These are phyloP conservation scores for Tolypocladium pustulatum DNA, from an alignment of 2,329 filamentous ascomycete species.

Conservation along the genomic window DNA sequence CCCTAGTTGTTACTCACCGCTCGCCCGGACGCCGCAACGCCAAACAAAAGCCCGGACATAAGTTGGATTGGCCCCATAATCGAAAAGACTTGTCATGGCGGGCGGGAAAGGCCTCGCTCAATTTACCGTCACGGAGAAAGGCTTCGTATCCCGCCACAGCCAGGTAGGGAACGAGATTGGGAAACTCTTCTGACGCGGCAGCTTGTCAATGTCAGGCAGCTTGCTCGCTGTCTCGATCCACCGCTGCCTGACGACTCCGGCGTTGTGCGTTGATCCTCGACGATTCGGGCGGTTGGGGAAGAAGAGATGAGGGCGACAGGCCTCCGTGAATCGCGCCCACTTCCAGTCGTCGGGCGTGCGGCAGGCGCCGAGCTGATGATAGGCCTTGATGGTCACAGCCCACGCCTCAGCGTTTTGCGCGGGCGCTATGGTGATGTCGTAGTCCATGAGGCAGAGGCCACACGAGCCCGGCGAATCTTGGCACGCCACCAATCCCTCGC, in stretches of 20 bases:
- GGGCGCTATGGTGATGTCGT: conserved; percentile 10
- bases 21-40: neutral
- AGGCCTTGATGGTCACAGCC: conserved; percentile 7
- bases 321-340: conserved; percentile 15
- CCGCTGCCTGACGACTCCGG: conserved; percentile 7
- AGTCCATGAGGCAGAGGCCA: conserved; percentile 13
- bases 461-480: conserved; percentile 9
- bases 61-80: neutral
- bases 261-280: conserved; percentile 7
- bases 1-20: neutral
- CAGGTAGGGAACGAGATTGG: neutral
- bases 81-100: neutral
- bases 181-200: neutral
- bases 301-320: conserved; percentile 9
- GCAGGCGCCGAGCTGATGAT: conserved; percentile 11
- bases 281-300: conserved; percentile 12
- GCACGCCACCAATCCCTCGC: conserved; percentile 7
- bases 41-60: neutral
- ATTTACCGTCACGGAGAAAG: neutral
- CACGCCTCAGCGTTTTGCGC: neutral
- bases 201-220: neutral
- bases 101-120: neutral
- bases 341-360: conserved; percentile 13
- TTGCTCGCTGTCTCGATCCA: conserved; percentile 6
- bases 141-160: neutral